phyloP scores from a whole-genome alignment of 2,329 filamentous ascomycete genomes.

The Didymosphaeria variabile region DNA sequence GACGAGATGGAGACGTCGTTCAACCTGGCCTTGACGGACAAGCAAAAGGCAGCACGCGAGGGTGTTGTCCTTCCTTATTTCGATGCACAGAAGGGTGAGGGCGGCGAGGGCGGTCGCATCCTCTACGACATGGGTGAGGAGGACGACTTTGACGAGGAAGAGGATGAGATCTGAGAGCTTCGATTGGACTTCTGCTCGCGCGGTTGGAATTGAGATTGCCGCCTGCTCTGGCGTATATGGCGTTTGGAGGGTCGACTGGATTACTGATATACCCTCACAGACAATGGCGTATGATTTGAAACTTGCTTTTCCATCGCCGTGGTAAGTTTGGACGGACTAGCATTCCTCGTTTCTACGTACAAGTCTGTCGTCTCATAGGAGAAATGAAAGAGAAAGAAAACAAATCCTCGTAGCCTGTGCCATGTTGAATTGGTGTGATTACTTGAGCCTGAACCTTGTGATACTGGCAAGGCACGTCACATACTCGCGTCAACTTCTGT shows the following conservation, averaged over 20 bases:
- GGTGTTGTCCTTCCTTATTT: constrained; percentile 94
- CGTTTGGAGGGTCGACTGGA: constrained; percentile 2
- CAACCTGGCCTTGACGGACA: constrained; percentile 85
- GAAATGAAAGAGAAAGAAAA: too few species aligned
- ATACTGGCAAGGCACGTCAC: too few species aligned
- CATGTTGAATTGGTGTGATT: too few species aligned
- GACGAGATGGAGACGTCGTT: constrained; percentile 72
- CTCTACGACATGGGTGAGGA: constrained; percentile 96
- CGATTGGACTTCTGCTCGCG: background rate
- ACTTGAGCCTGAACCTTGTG: too few species aligned
- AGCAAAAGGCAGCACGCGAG: constrained; percentile 86
- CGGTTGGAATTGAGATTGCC: background rate
- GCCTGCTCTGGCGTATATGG: background rate
- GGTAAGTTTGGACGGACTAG: too few species aligned
- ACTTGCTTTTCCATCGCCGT: too few species aligned
- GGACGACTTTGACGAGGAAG: constrained; percentile 96
- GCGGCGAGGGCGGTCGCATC: constrained; percentile 89
- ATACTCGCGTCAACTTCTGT: too few species aligned
- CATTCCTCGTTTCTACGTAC: too few species aligned
- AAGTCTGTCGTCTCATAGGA: too few species aligned
- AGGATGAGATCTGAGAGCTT: constrained; percentile 79
- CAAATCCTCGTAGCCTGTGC: too few species aligned
- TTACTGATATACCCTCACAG: background rate
- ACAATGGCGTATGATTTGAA: background rate
- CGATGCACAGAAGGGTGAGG: constrained; percentile 83